Evolutionary conservation across 306 rosid genomes (phyloP), one percentile per base, ranked within the genome.

Genomic region (Acacia crassicarpa): DNA sequence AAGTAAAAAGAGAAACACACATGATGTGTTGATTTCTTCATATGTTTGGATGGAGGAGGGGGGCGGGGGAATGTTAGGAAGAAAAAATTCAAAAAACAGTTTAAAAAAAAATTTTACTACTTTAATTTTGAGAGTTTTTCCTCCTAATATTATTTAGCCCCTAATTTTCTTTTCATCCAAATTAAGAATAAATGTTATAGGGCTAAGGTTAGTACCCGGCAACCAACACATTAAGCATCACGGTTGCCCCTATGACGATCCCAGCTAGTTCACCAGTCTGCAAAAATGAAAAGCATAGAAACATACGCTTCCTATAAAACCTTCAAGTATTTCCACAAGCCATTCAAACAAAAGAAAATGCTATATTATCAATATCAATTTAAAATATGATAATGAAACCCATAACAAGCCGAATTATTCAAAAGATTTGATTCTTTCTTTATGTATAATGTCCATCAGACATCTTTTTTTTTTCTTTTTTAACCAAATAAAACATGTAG

Each of bases 191-290:
- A 9, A 41, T 49, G 66, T 58, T n/a, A 40, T 46, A 46, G 63
- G 62, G 25, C 3, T 68, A 23, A 61, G 65, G 43, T 35, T 10
- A 20, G 40, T 89, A 93, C 99, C 92, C 98, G 61, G 92, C 84
- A 79, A 90, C 80, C 80, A 93, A 33, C 71, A 91, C 97, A 67
- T 90, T 89, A 25, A 95, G 84, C 41, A 95, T 88, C 56, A 95
- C 84, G 1, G 97, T 91, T 33, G 91, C 77, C 19, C 99, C 99
- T 40, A 95, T 80, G 8, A 95, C 99, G 56, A 93, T 82, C 17
- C 99, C 99, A 4, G 97, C 98, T 78, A 95, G 88, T 84, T 93
- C 97, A 25, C 98, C 99, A 43, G 92, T 83, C 99, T 95, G 86
- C 56, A 74, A 1, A 40, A 66, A 38, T 49, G 44, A 1, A n/a